These are phyloP conservation scores for Phlebiopsis gigantea DNA, from an alignment of 768 basidiomycete species.

Conservation along the genomic window DNA sequence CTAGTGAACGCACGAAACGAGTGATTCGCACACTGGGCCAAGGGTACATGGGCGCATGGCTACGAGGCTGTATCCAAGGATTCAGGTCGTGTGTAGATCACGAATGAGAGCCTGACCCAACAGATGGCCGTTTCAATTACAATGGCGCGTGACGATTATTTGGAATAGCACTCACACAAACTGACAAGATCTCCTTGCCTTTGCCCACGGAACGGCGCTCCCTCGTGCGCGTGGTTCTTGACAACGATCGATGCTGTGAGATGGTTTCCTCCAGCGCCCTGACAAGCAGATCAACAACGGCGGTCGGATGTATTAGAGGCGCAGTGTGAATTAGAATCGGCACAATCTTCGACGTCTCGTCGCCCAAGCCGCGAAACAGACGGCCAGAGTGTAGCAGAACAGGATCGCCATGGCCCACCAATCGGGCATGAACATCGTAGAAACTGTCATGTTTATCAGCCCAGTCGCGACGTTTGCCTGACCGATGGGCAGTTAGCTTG, in stretches of 20 bases:
- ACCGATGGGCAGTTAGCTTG: background rate
- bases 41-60: background rate
- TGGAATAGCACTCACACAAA: background rate
- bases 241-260: background rate
- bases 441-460: constrained; percentile 69
- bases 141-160: background rate
- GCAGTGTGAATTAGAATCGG: constrained; percentile 18
- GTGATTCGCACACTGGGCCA: background rate
- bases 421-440: constrained; percentile 74
- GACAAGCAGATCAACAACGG: background rate
- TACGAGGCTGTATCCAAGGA: background rate
- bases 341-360: constrained; percentile 32
- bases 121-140: background rate
- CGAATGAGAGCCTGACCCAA: background rate
- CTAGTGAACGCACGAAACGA: background rate
- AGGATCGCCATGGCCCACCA: constrained; percentile 57
- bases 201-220: background rate
- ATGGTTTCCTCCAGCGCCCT: background rate
- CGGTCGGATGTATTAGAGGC: background rate
- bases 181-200: background rate
- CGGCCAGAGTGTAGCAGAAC: constrained; percentile 47
- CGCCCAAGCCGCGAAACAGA: constrained; percentile 64
- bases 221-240: no score
- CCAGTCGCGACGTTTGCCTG: constrained; percentile 90
- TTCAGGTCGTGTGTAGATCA: background rate